phyloP scores from a whole-genome alignment of 2,329 filamentous ascomycete genomes.

The Cadophora sp. region DNA sequence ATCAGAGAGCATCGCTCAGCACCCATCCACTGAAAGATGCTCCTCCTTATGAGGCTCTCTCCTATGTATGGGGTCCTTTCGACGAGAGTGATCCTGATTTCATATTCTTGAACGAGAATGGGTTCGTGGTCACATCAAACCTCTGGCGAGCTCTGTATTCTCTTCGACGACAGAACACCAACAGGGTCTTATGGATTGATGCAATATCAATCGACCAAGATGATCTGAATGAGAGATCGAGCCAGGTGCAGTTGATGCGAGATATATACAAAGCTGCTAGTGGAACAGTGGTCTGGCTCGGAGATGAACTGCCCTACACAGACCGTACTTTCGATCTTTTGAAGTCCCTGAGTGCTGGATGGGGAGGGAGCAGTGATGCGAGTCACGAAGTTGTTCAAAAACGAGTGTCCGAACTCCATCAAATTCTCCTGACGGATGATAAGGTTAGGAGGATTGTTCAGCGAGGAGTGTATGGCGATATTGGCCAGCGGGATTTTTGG shows the following conservation, averaged over 20 bases:
- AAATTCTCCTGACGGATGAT: not conserved
- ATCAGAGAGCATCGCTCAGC: not conserved
- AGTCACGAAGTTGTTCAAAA: not conserved
- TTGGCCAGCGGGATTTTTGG: constrained; percentile 5
- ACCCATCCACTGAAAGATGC: not conserved
- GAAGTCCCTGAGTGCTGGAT: not conserved
- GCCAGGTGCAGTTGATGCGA: constrained; percentile 15
- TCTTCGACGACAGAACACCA: not conserved
- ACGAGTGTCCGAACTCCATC: not conserved
- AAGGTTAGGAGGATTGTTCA: not conserved
- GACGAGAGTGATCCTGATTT: not conserved
- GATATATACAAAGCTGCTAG: constrained; percentile 8
- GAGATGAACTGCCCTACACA: not conserved
- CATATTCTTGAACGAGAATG: not conserved
- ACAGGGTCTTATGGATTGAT: constrained; percentile 7
- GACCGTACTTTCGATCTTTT: not conserved
- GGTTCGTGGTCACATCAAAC: constrained; percentile 7
- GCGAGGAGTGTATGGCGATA: not conserved
- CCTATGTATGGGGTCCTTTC: constrained; percentile 8
- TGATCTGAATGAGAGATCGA: constrained; percentile 8
- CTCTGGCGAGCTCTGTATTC: not conserved
- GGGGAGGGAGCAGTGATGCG: not conserved
- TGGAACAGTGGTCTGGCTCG: constrained; percentile 1
- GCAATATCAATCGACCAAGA: constrained; percentile 20
- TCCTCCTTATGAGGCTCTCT: constrained; percentile 6